Percentiles rank a stretch among this genome's conserved stretches.
phyloP scores from a whole-genome alignment of 169 alveolate species.

The Eimeria necatrix region DNA sequence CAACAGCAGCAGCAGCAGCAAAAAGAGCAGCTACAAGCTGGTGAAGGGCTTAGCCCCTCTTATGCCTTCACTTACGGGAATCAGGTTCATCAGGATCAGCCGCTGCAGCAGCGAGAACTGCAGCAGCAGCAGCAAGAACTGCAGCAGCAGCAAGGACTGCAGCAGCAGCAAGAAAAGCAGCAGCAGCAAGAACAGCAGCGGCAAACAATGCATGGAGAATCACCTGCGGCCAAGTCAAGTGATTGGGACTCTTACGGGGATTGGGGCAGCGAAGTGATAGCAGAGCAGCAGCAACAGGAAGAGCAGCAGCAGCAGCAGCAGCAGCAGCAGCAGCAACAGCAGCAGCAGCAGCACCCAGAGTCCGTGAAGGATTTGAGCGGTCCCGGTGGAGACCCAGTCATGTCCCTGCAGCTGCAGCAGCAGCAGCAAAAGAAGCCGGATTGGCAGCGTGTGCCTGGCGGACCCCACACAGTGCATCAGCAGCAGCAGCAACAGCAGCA shows the following conservation, averaged over 20 bases:
- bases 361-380: not conserved
- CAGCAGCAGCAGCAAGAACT: too few relatives aligned
- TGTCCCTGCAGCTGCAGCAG: not conserved
- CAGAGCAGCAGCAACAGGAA: not conserved
- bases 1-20: not conserved
- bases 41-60: too few relatives aligned
- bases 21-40: not conserved
- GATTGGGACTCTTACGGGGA: not conserved
- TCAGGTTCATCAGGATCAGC: too few relatives aligned
- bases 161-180: not conserved
- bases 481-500: slow-evolving; percentile 6
- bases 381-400: not conserved
- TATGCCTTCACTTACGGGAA: too few relatives aligned
- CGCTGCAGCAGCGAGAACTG: too few relatives aligned
- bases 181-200: not conserved
- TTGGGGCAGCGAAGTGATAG: not conserved
- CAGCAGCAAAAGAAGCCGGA: too few relatives aligned
- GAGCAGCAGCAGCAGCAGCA: slow-evolving; percentile 45
- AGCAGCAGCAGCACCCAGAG: not conserved
- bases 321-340: slow-evolving; percentile 23
- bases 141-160: not conserved
- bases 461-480: not conserved
- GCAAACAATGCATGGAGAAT: not conserved
- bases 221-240: not conserved
- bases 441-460: too few relatives aligned